Evolutionary conservation across 306 rosid genomes (phyloP), one percentile per base, ranked within the genome.

Genomic region (Phaseolus lunatus): DNA sequence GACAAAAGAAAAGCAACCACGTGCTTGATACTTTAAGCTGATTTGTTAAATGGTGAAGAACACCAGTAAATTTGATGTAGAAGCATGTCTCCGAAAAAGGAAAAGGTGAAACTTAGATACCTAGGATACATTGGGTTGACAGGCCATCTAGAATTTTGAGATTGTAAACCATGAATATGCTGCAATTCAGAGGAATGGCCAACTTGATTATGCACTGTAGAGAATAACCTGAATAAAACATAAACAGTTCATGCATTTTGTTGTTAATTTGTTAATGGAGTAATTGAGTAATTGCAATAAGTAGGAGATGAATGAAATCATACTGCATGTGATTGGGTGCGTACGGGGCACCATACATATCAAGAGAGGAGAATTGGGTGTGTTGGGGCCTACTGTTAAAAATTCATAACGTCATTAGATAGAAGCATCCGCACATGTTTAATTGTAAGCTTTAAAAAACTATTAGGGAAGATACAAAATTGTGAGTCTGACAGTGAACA

Each of bases 221-320:
- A 19, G 13, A 65, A 47, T 8, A 53, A 26, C 53, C 85, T 76
- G 43, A 39, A 20, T n/a, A 37, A 41, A 35, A 75, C 49, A 41
- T 3, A 48, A 59, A 35, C 10, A 59, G 19, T 35, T 43, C 4
- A 48, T 26, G 14, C 37, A 41, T 9, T 75, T 62, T 67, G 33
- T 20, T 74, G 3, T 29, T 53, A 45, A 43, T n/a, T 54, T 33
- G 33, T 47, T 37, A n/a, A 80, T 80, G 8, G 11, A 53, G 29
- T 57, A 3, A 58, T 22, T 33, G 7, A 53, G 29, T 57, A 3
- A 58, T 22, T 33, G 7, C 52, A 69, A 70, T 53, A 19, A 41
- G 18, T 20, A 14, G 15, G 0, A 31, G 16, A 31, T 39, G 44
- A 39, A 39, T 39, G 45, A 43, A 52, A 20, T 63, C 64, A 47